phyloP scores from a whole-genome alignment of 1,284 basidiomycete genomes.

The Austroboletus sp. region DNA sequence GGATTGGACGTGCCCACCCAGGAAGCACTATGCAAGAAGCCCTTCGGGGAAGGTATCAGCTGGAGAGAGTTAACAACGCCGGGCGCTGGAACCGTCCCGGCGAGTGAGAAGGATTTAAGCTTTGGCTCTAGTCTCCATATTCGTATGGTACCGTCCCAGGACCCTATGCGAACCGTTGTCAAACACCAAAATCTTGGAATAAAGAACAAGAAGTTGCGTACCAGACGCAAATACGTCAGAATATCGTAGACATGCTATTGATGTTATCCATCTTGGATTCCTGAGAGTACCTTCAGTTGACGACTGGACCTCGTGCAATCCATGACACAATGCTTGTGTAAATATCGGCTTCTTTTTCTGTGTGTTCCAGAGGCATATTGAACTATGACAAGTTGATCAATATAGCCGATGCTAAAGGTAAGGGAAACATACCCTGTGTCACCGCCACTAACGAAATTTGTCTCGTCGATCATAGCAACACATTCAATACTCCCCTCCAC shows the following conservation, averaged over 20 bases:
- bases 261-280: slow-evolving; percentile 87
- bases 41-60: slow-evolving; percentile 57
- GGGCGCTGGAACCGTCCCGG: slow-evolving; percentile 56
- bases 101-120: slow-evolving; percentile 66
- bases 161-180: slow-evolving; percentile 47
- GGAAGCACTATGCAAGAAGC: slow-evolving; percentile 30
- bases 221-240: slow-evolving; percentile 89
- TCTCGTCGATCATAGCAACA: slow-evolving; percentile 91
- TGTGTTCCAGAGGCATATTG: slow-evolving; percentile 88
- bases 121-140: slow-evolving; percentile 83
- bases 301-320: slow-evolving; percentile 64
- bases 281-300: slow-evolving; percentile 68
- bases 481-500: slow-evolving; percentile 90
- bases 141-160: slow-evolving; percentile 84
- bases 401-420: slow-evolving; percentile 6
- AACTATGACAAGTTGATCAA: slow-evolving; percentile 40
- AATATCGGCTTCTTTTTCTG: slow-evolving; percentile 95
- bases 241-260: slow-evolving; percentile 76
- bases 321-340: slow-evolving; percentile 80
- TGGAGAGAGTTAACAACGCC: slow-evolving; percentile 92
- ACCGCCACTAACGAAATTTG: slow-evolving; percentile 87
- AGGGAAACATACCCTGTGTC: slow-evolving; percentile 75
- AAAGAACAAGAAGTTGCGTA: slow-evolving; percentile 31
- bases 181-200: background rate
- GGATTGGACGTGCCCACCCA: slow-evolving; percentile 13